Base-by-base conservation (phyloP, 2,329 filamentous ascomycete species). In the Leptosphaerulina australis region DNA sequence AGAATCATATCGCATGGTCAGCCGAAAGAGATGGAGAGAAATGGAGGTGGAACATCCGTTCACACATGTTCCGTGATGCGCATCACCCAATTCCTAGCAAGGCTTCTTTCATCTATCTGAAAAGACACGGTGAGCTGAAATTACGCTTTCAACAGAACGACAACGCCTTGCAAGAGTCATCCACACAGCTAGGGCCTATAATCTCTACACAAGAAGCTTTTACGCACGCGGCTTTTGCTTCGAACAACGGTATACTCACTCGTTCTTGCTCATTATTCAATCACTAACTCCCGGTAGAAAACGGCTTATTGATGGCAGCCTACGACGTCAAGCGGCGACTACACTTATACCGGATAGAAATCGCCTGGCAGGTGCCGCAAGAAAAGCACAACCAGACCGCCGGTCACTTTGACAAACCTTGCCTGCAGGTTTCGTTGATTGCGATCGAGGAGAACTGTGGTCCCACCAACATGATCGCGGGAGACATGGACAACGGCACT, bases 61-160 rank as follows among this genome's bases (percentile, higher is more conserved):
- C 85, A 41, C 80, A 86, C 25, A 82, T 85, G 28, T 83, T 85
- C 8, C 80, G 84, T 31, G 88, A 88, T 3, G 89, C 91, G 4
- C 86, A 83, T 53, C 90, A 96, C 68, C 88, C 88, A 0, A 82
- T 84, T 50, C 79, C 83, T 2, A 79, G 80, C 44, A 91, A 89
- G 69, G 87, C 88, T 38, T 88, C 89, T 1, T 74, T 97, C 33
- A 73, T 96, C 10, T 88, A 86, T 57, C 81, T 96, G 44, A 94
- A 89, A 22, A 83, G 86, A 34, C 85, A 85, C 60, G 90, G 90
- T 6, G 75, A 84, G 37, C 77, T 97, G 45, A 88, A 86, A 63
- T 79, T 97, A 63, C 81, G 92, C 38, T 96, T 87, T 75, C 83
- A 88, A 30, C 89, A 92, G 58, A 85, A 83, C 33, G 90, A 86